These are phyloP conservation scores for Fusarium palustre DNA, from an alignment of 2,329 filamentous ascomycete genomes.

Conservation along the genomic window DNA sequence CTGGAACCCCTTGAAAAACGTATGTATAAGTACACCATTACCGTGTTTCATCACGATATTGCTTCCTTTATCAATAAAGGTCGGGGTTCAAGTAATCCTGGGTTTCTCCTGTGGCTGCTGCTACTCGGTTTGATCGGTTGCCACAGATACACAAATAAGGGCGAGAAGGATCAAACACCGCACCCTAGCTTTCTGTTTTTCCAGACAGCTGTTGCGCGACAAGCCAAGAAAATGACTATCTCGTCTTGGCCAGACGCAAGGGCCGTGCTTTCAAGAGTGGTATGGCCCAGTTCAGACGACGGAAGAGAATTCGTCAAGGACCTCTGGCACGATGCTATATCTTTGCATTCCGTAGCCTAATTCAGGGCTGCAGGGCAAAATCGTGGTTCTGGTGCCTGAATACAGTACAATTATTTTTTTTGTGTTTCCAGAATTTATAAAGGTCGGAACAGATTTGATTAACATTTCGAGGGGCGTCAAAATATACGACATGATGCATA, in stretches of 20 bases:
- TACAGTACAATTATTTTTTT: no score
- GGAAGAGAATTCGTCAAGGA: neutral
- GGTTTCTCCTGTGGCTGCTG: neutral
- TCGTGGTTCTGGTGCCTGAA: no score
- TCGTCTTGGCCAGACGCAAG: slow-evolving; percentile 1
- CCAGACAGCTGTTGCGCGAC: neutral
- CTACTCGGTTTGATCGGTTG: neutral
- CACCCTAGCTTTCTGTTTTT: neutral
- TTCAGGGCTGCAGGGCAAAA: neutral
- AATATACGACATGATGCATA: no score
- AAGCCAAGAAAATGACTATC: neutral
- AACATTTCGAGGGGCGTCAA: no score
- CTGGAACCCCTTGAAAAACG: neutral
- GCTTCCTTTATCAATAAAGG: neutral
- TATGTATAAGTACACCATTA: slow-evolving; percentile 1
- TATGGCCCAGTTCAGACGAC: neutral
- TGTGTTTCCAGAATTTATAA: no score
- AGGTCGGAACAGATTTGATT: no score
- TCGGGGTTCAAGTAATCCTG: neutral
- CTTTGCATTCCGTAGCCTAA: neutral
- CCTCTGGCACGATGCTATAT: slow-evolving; percentile 11
- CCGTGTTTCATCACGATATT: neutral
- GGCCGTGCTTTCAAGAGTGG: neutral
- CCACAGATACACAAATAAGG: fast-evolving
- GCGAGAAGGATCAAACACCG: neutral